phyloP scores from a whole-genome alignment of 225 moss, liverwort and hornwort species.

The Polytrichum commune region DNA sequence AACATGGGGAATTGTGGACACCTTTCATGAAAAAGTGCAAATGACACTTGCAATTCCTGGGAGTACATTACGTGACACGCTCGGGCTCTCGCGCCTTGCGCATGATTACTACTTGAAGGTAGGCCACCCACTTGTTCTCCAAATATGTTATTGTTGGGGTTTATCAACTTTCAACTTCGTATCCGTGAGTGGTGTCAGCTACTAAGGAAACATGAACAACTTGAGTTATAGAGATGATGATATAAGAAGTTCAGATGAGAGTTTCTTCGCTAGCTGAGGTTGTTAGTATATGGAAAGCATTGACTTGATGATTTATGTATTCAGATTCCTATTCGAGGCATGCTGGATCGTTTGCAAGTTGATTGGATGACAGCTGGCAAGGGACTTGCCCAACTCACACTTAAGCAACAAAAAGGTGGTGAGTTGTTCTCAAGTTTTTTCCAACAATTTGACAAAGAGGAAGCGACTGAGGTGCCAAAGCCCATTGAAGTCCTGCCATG shows the following conservation, averaged over 20 bases:
- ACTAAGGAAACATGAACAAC: background rate
- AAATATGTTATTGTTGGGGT: too few relatives aligned
- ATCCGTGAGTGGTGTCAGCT: too few relatives aligned
- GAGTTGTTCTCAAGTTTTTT: constrained; percentile 52
- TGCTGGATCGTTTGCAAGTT: constrained; percentile 64
- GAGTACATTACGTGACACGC: constrained; percentile 55
- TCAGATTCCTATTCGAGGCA: constrained; percentile 76
- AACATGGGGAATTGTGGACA: constrained; percentile 79
- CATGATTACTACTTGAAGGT: constrained; percentile 86
- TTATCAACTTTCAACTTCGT: too few relatives aligned
- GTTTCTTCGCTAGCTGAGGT: too few relatives aligned
- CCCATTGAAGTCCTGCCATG: constrained; percentile 52
- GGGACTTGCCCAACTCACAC: constrained; percentile 73
- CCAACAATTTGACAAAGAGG: constrained; percentile 37
- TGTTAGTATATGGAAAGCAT: too few relatives aligned
- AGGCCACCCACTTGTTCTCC: background rate
- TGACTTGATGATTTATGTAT: too few relatives aligned
- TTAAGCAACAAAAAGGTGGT: constrained; percentile 51
- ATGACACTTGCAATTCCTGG: constrained; percentile 93
- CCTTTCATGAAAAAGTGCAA: constrained; percentile 57
- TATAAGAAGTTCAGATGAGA: too few relatives aligned
- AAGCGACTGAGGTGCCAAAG: constrained; percentile 31
- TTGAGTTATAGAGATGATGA: background rate
- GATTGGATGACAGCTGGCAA: constrained; percentile 78
- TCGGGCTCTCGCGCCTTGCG: constrained; percentile 69